Base-by-base conservation (phyloP, 768 basidiomycete genomes). In the Trametes sanguinea region DNA sequence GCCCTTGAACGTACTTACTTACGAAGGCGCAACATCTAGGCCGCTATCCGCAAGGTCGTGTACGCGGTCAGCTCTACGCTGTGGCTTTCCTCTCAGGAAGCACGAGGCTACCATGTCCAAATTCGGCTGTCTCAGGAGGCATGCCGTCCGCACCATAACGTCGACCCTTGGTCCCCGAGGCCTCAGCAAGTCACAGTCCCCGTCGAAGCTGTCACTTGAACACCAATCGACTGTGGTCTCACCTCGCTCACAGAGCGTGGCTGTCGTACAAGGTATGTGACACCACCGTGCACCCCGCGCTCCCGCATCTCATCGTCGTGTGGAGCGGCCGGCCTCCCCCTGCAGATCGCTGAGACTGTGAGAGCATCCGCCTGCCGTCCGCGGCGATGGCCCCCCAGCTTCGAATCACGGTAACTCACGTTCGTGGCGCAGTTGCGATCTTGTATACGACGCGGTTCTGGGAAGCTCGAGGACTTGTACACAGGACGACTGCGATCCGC, bases 161-260 rank as follows among this genome's bases (percentile, higher is more conserved):
- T 37, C 11, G 35, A 6, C 35, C 35, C 11, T 37, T 11, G 11
- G 35, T 37, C 35, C 35, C 35, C 35, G 35, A 37, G 35, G 35
- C 35, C 6, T 11, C 6, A 11, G 11, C 35, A 37, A 6, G 33
- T 57, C 47, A 51, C n/a, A 16, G 6, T 5, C 22, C 33, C 48
- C 29, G 16, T 53, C 29, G 39, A 29, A 27, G 14, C 46, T 14
- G 13, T 40, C 56, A 2, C 35, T n/a, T 16, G 46, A 33, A 14
- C 3, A 1, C 37, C 47, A 4, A 37, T 45, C 29, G 35, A 51
- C 54, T 55, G 54, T 51, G 60, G 32, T 54, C 54, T 45, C 22
- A 48, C 61, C 53, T 55, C 37, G 17, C 50, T 43, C 16, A 6
- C 11, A 33, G 11, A 17, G 60, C 60, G 32, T 44, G 54, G 48